Evolutionary conservation across 768 basidiomycete genomes (phyloP).

Genomic region (Pisolithus microcarpus): DNA sequence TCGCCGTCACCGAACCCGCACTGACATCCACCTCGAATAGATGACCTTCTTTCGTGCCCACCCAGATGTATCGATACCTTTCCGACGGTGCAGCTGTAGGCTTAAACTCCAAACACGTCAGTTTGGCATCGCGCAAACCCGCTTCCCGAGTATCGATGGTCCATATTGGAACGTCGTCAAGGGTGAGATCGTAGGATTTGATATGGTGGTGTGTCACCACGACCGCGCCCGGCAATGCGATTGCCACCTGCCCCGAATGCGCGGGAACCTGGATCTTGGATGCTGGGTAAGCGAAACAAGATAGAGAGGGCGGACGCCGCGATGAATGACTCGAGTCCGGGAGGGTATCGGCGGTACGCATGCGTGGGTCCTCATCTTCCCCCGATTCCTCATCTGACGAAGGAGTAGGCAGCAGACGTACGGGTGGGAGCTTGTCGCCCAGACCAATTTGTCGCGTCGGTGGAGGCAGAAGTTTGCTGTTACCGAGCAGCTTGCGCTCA

Average conservation of each 20-base stretch:
- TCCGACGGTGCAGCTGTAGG: slow-evolving; percentile 40
- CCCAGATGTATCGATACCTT: slow-evolving; percentile 66
- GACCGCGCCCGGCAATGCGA: slow-evolving; percentile 52
- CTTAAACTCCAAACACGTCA: slow-evolving; percentile 76
- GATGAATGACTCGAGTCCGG: slow-evolving; percentile 69
- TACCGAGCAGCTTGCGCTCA: slow-evolving; percentile 22
- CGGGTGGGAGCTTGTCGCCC: slow-evolving; percentile 63
- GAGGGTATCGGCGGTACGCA: slow-evolving; percentile 43
- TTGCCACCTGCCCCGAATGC: slow-evolving; percentile 45
- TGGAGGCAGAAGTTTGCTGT: slow-evolving; percentile 53
- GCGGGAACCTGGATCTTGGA: slow-evolving; percentile 49
- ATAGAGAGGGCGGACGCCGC: slow-evolving; percentile 37
- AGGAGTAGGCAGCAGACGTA: slow-evolving; percentile 40
- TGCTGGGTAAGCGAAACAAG: slow-evolving; percentile 30
- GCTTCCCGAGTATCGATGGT: slow-evolving; percentile 57
- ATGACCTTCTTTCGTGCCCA: slow-evolving; percentile 87
- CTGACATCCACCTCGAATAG: slow-evolving; percentile 75
- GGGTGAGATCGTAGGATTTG: slow-evolving; percentile 53
- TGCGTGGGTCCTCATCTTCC: slow-evolving; percentile 51
- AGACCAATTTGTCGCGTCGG: slow-evolving; percentile 66
- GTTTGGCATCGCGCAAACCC: slow-evolving; percentile 58
- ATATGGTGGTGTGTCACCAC: slow-evolving; percentile 54
- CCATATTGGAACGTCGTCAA: slow-evolving; percentile 39
- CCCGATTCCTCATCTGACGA: slow-evolving; percentile 48
- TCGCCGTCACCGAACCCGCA: slow-evolving; percentile 48